A percentile compares a stretch with the other conserved stretches of the same genome.
Evolutionary conservation across 345 rosid species (phyloP).

Genomic region (Dovyalis caffra): DNA sequence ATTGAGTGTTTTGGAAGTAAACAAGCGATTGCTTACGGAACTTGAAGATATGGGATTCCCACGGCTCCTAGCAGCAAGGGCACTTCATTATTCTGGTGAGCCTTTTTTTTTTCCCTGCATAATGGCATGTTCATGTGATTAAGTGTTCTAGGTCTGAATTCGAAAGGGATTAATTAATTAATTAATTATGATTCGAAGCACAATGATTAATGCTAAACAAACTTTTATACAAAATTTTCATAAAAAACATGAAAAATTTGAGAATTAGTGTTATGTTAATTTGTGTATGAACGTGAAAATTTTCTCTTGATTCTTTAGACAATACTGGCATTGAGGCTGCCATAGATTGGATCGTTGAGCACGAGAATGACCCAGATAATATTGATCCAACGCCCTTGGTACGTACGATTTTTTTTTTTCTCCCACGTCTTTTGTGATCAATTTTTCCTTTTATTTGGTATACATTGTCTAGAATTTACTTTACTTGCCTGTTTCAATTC

Average conservation of each 20-base stretch:
- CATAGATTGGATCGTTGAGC: slow-evolving; percentile 31
- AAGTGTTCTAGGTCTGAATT: too few relatives aligned
- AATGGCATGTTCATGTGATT: background rate
- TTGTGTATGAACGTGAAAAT: background rate
- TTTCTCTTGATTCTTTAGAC: slow-evolving; percentile 17
- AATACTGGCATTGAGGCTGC: slow-evolving; percentile 27
- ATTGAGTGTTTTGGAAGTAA: slow-evolving; percentile 48
- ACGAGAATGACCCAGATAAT: slow-evolving; percentile 29
- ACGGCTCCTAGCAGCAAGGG: slow-evolving; percentile 48
- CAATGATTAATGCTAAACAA: too few relatives aligned
- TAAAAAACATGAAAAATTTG: too few relatives aligned
- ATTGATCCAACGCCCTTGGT: slow-evolving; percentile 27
- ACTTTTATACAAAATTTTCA: too few relatives aligned
- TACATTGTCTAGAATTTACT: slow-evolving; percentile 7
- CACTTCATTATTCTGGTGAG: slow-evolving; percentile 71
- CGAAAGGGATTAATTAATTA: too few relatives aligned
- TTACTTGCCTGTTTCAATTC: slow-evolving; percentile 14
- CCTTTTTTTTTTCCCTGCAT: too few relatives aligned
- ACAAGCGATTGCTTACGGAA: slow-evolving; percentile 49
- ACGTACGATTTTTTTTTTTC: background rate
- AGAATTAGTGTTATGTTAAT: background rate
- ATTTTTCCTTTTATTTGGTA: background rate
- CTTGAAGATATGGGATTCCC: slow-evolving; percentile 77
- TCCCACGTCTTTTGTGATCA: background rate
- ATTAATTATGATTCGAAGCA: too few relatives aligned